Percentiles rank a stretch among this genome's conserved stretches.
phyloP scores from a whole-genome alignment of 345 rosid species.

The Excoecaria agallocha region DNA sequence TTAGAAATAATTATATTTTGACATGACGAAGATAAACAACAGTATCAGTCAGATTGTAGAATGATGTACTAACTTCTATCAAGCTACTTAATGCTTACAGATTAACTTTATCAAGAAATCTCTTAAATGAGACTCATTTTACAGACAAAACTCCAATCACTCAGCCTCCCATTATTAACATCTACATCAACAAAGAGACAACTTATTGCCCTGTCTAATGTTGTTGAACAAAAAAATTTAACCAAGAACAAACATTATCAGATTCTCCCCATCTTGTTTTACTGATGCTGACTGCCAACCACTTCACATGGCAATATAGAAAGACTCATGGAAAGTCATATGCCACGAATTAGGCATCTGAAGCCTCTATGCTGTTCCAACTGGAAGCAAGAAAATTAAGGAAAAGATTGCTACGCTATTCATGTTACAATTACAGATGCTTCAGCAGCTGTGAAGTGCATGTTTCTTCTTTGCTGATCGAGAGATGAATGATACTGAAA shows the following conservation, averaged over 20 bases:
- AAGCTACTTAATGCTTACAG: too few species aligned
- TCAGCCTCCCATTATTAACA: too few species aligned
- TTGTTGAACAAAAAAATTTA: constrained; percentile 1
- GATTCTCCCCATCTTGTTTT: background rate
- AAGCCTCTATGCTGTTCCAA: background rate
- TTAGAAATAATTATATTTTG: too few species aligned
- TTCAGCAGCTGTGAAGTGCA: background rate
- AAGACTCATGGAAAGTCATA: background rate
- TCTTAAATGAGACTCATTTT: too few species aligned
- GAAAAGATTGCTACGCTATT: background rate
- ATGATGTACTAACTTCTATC: too few species aligned
- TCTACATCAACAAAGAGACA: too few species aligned
- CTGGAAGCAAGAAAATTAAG: background rate
- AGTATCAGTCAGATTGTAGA: too few species aligned
- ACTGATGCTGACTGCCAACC: background rate
- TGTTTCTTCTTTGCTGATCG: background rate
- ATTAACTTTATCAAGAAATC: too few species aligned
- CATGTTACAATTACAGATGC: background rate
- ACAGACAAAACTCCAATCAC: too few species aligned
- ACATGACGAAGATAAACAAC: too few species aligned
- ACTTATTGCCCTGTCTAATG: background rate
- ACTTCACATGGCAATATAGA: background rate
- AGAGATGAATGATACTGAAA: background rate
- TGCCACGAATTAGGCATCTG: background rate
- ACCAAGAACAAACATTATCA: background rate